A percentile compares a stretch with the other conserved stretches of the same genome.
These are phyloP conservation scores for Amanita subjunquillea DNA, from an alignment of 768 basidiomycete genomes.

Conservation along the genomic window DNA sequence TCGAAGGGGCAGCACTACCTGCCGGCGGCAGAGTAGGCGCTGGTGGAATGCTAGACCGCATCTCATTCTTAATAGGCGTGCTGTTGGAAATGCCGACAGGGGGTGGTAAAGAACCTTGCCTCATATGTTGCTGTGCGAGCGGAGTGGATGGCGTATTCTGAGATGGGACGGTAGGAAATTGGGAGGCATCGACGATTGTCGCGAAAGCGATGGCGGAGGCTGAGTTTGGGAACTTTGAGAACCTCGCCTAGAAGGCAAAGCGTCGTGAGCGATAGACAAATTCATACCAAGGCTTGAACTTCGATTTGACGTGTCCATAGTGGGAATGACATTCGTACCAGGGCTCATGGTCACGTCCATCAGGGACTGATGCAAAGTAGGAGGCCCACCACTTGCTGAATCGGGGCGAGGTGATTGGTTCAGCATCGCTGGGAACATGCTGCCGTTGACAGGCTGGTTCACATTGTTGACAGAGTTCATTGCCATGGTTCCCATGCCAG, in stretches of 20 bases:
- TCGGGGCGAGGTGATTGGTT: constrained; percentile 6
- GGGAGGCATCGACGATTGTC: constrained; percentile 18
- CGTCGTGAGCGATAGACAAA: constrained; percentile 14
- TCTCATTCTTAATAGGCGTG: constrained; percentile 3
- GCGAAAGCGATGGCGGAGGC: constrained; percentile 13
- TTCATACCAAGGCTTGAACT: constrained; percentile 11
- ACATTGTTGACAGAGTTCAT: constrained; percentile 7
- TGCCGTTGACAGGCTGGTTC: constrained; percentile 2
- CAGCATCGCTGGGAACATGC: constrained; percentile 4
- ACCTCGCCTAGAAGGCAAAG: constrained; percentile 6
- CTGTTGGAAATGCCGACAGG: constrained; percentile 1
- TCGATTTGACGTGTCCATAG: constrained; percentile 8
- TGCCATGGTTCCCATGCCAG: constrained; percentile 9
- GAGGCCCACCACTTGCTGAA: constrained; percentile 9
- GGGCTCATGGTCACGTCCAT: constrained; percentile 2
- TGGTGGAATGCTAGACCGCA: constrained; percentile 6
- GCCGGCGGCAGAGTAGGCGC: not conserved
- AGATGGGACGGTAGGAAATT: constrained; percentile 5
- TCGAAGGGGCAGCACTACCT: constrained; percentile 8
- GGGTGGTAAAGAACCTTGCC: constrained; percentile 7
- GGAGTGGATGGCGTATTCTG: constrained; percentile 2
- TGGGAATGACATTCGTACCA: not conserved
- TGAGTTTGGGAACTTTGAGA: constrained; percentile 11
- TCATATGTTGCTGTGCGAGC: constrained; percentile 5
- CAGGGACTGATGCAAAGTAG: constrained; percentile 1